phyloP scores from a whole-genome alignment of 1,284 basidiomycete genomes.

The Trametes sp. region DNA sequence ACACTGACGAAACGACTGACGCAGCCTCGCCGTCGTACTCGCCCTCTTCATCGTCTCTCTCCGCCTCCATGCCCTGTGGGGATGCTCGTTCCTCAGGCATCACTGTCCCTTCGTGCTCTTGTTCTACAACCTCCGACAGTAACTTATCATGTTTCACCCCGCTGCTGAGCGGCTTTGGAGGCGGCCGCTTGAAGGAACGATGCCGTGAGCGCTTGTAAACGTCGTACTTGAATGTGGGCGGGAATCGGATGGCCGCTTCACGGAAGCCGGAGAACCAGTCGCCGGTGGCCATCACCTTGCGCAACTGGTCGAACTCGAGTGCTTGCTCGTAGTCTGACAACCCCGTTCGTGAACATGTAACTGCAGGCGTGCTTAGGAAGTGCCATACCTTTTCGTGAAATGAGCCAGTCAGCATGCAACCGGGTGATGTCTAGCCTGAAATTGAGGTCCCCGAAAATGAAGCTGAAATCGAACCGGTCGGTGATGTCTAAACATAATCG shows the following conservation, averaged over 20 bases:
- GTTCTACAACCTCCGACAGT: constrained; percentile 51
- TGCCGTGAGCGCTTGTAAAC: constrained; percentile 58
- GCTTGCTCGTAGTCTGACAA: constrained; percentile 71
- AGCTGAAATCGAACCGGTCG: constrained; percentile 84
- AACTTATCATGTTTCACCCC: constrained; percentile 38
- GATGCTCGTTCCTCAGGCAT: constrained; percentile 11
- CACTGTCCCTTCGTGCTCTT: constrained; percentile 32
- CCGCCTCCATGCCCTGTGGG: constrained; percentile 28
- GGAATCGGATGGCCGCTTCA: constrained; percentile 76
- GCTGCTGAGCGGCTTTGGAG: constrained; percentile 41
- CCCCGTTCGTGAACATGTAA: background rate
- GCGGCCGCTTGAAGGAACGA: constrained; percentile 41
- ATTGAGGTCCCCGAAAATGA: constrained; percentile 85
- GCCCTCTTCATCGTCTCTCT: constrained; percentile 42
- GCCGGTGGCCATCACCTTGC: constrained; percentile 68
- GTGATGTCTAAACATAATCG: constrained; percentile 79
- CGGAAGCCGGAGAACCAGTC: constrained; percentile 72
- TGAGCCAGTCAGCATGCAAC: constrained; percentile 75
- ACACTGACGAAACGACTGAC: constrained; percentile 61
- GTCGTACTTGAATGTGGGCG: constrained; percentile 88
- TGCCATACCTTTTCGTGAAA: constrained; percentile 43
- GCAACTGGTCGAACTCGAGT: constrained; percentile 83
- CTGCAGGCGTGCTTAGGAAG: too few relatives aligned
- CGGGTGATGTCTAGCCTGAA: constrained; percentile 79
- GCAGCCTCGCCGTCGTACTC: constrained; percentile 48